Percentiles rank a stretch among this genome's conserved stretches.
These are phyloP conservation scores for Desmodesmus armatus DNA, from an alignment of 139 green algal genomes.

Conservation along the genomic window DNA sequence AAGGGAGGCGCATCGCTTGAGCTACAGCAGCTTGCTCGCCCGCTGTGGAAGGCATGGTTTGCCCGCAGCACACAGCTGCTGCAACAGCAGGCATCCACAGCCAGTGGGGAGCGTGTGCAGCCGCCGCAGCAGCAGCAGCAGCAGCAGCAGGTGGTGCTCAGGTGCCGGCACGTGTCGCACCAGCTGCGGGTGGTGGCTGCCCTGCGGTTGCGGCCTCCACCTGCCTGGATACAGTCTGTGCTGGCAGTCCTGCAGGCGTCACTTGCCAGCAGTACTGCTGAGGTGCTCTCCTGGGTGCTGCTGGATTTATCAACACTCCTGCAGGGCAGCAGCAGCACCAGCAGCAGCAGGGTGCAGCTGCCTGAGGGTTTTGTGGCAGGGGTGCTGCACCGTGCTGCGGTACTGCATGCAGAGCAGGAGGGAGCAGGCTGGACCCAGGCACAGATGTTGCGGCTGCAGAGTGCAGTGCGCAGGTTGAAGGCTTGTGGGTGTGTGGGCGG, in stretches of 20 bases:
- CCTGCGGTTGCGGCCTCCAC: not conserved
- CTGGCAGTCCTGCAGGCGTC: not conserved
- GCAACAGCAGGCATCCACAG: not conserved
- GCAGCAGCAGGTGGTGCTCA: constrained; percentile 8
- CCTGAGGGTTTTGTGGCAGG: not conserved
- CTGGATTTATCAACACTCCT: too few species aligned
- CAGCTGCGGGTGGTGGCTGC: not conserved
- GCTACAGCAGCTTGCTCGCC: constrained; percentile 8
- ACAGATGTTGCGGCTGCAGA: not conserved
- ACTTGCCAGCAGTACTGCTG: too few species aligned
- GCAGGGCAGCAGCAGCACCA: too few species aligned
- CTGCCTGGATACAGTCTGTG: not conserved
- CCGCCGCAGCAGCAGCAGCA: constrained; percentile 23
- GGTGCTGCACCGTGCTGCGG: not conserved
- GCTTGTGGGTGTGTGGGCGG: not conserved
- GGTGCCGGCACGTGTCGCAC: not conserved
- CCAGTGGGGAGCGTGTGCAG: not conserved
- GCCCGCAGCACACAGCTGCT: constrained; percentile 7
- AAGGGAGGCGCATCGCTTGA: not conserved
- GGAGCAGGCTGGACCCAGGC: not conserved
- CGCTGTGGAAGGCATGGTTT: constrained; percentile 15
- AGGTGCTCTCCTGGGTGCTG: constrained; percentile 24
- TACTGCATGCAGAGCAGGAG: too few species aligned
- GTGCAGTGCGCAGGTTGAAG: not conserved
- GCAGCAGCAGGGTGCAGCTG: not conserved